Evolutionary conservation across 192 early-diverging fungal species (phyloP).

Genomic region (Podila horticola): DNA sequence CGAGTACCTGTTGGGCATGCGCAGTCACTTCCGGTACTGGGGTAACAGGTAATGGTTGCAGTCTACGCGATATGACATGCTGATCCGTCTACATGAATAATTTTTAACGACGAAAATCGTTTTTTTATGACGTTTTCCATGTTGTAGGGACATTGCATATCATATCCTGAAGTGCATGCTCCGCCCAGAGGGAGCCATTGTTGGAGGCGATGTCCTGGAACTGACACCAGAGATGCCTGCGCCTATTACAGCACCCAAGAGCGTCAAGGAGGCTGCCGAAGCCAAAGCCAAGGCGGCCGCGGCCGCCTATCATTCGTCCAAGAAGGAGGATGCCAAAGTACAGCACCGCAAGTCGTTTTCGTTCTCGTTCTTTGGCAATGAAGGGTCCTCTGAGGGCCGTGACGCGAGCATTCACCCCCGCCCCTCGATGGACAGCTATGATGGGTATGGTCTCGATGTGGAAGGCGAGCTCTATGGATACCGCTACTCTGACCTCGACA

Average conservation of each 20-base stretch:
- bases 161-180: conserved; percentile 34
- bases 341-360: conserved; percentile 39
- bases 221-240: conserved; percentile 17
- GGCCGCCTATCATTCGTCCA: conserved; percentile 3
- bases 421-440: conserved; percentile 3
- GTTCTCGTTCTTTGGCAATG: conserved; percentile 35
- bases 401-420: neutral
- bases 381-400: conserved; percentile 1
- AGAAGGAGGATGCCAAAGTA: conserved; percentile 25
- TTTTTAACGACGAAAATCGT: neutral
- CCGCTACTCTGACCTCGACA: conserved; percentile 8
- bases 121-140: neutral
- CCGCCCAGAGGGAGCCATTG: neutral
- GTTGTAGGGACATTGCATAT: conserved; percentile 33
- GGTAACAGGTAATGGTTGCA: conserved; percentile 53
- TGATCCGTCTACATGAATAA: too few relatives aligned
- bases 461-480: conserved; percentile 38
- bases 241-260: conserved; percentile 7
- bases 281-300: conserved; percentile 19
- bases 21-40: conserved; percentile 68
- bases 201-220: neutral
- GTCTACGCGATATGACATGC: neutral
- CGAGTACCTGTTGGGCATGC: conserved; percentile 63
- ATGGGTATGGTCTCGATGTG: conserved; percentile 27
- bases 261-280: conserved; percentile 26